These are phyloP conservation scores for Ogataea chonburiensis DNA, from an alignment of 805 yeast species.

Conservation along the genomic window DNA sequence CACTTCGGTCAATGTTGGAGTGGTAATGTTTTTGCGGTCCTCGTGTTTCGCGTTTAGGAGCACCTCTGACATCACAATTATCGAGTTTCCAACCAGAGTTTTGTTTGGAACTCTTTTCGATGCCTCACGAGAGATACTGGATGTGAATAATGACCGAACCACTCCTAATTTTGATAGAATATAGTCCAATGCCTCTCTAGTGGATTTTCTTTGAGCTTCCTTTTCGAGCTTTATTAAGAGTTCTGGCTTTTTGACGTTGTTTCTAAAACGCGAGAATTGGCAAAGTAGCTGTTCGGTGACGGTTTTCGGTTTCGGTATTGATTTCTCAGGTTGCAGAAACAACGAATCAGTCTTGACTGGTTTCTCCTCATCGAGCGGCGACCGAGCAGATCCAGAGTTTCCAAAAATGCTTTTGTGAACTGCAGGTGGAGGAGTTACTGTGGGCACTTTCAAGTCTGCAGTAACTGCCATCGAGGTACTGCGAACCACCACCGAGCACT, in stretches of 20 bases:
- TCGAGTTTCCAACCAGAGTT: conserved; percentile 57
- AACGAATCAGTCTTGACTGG: conserved; percentile 5
- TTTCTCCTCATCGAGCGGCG: conserved; percentile 18
- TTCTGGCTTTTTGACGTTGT: conserved; percentile 7
- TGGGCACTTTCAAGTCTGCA: conserved; percentile 21
- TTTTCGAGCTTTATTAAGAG: conserved; percentile 4
- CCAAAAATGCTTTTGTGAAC: conserved; percentile 26
- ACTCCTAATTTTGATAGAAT: conserved; percentile 9
- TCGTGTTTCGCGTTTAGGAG: conserved; percentile 61
- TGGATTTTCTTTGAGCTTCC: conserved; percentile 1
- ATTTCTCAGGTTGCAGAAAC: conserved; percentile 6
- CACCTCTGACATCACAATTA: conserved; percentile 58
- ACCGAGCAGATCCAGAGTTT: conserved; percentile 23
- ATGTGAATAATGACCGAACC: conserved; percentile 39
- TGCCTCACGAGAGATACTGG: conserved; percentile 50
- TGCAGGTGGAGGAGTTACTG: conserved; percentile 1
- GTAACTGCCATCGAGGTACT: conserved; percentile 31
- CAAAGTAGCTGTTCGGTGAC: conserved; percentile 1
- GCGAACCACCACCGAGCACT: conserved; percentile 55
- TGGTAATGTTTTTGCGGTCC: conserved; percentile 55
- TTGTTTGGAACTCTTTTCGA: conserved; percentile 61
- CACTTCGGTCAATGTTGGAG: conserved; percentile 55
- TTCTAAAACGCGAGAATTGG: background rate
- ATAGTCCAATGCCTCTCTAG: conserved; percentile 5
- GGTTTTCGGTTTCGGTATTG: conserved; percentile 3